These are phyloP conservation scores for Labyrinthula sp. DNA, from an alignment of 352 stramenopile genomes.

Conservation along the genomic window DNA sequence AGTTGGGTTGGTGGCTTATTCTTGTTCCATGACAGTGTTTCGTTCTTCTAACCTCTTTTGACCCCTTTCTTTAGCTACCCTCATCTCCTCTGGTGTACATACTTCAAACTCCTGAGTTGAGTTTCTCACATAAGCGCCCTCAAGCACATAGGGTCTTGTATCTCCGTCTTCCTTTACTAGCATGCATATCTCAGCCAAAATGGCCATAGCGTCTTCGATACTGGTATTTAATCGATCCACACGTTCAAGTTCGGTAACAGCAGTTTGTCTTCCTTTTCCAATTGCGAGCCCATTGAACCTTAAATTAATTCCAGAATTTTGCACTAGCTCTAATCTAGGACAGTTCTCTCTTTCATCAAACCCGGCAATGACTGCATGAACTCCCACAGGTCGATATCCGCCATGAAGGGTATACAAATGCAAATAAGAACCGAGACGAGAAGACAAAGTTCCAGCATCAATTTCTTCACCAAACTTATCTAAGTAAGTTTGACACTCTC, in stretches of 20 bases:
- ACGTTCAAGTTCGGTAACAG: constrained; percentile 98
- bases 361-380: constrained; percentile 71
- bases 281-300: constrained; percentile 85
- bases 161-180: too few species aligned
- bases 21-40: too few species aligned
- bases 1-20: too few species aligned
- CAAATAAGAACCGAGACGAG: constrained; percentile 81
- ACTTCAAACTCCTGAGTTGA: too few species aligned
- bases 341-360: constrained; percentile 78
- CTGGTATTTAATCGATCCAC: too few species aligned
- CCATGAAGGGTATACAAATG: constrained; percentile 97
- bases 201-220: too few species aligned
- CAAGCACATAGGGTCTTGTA: too few species aligned
- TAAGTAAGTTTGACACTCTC: constrained; percentile 78
- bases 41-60: too few species aligned
- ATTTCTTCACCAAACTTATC: constrained; percentile 84
- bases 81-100: too few species aligned
- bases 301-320: constrained; percentile 62
- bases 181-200: too few species aligned
- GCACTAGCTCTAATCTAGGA: constrained; percentile 63
- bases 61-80: too few species aligned
- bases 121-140: too few species aligned
- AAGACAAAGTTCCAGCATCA: constrained; percentile 66
- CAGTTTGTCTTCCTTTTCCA: constrained; percentile 85
- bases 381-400: constrained; percentile 83